Evolutionary conservation across 805 yeast genomes (phyloP), one percentile per base, ranked within the genome.

Genomic region (Zygosaccharomyces gambellarensis): DNA sequence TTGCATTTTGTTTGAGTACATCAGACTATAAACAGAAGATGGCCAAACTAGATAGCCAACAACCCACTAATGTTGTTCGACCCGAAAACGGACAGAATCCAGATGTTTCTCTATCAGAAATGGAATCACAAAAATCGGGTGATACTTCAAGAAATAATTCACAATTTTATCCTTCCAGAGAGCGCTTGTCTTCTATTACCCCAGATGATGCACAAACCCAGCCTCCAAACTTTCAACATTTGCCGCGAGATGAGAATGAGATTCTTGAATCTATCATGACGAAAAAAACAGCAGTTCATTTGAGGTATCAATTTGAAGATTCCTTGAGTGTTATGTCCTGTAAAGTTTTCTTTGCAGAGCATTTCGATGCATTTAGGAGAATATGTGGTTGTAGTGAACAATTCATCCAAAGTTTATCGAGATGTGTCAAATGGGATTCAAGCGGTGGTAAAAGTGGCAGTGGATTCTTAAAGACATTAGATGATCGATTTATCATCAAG

Each of bases 371-470:
- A 0, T 83, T 94, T 58, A 74, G 99, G 49, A 76, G 81, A 49
- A 83, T 87, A 28, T 92, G 97, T 72, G 90, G 88, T 0, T 80
- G 83, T 48, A 81, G 81, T 49, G 84, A 79, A 4, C 78, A 78
- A 56, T 94, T 84, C 57, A 81, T 94, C 36, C 96, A 90, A 64
- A 90, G 97, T 67, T 76, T 95, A 42, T 83, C 97, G 4, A 71
- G 99, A 52, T 94, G 99, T 70, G 81, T 90, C 11, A 87, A 90
- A 62, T 95, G 98, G 98, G 90, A 92, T 60, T 85, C 96, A 0
- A 80, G 83, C 25, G 99, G 99, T 36, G 99, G 99, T 32, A 94
- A 94, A 63, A 87, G 96, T 65, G 97, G 98, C 0, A 89, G 97
- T 2, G 88, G 89, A 2, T 94, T 94, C 65, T 72, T 94, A 67